Conservation (phyloP, 352 stramenopile genomes). For the Blastocystis sp. region DNA sequence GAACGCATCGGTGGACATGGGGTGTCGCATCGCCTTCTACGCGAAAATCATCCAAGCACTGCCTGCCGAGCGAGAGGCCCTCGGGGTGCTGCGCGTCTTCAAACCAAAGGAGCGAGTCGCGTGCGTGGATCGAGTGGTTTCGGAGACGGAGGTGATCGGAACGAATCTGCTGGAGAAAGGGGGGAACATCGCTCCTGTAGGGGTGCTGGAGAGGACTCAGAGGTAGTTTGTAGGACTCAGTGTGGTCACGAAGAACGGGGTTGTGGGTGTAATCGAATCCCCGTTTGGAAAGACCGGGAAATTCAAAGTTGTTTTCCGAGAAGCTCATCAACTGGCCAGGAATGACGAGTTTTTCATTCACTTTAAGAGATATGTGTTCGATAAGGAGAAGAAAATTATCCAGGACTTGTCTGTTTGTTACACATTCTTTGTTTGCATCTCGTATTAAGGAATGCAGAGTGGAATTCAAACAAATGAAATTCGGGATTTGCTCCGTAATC, state of each 20-base stretch:
- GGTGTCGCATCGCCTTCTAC: constrained; percentile 74
- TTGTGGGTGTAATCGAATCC: constrained; percentile 69
- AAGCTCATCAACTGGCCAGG: constrained; percentile 23
- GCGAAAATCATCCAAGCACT: constrained; percentile 66
- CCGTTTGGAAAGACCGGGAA: constrained; percentile 78
- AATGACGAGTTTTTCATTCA: constrained; percentile 44
- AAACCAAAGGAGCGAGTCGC: constrained; percentile 71
- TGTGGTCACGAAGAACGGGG: constrained; percentile 68
- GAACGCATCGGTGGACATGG: constrained; percentile 71
- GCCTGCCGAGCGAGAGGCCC: constrained; percentile 45
- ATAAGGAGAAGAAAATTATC: constrained; percentile 60
- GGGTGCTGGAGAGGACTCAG: neutral
- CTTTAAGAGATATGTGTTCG: constrained; percentile 57
- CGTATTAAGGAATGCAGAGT: neutral
- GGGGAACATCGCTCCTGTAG: constrained; percentile 67
- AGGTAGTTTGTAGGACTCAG: constrained; percentile 69
- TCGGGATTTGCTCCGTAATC: neutral
- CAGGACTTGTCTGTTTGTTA: neutral
- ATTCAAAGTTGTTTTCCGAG: constrained; percentile 59
- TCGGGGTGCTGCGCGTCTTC: constrained; percentile 69
- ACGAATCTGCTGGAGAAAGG: constrained; percentile 76
- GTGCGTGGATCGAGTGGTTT: constrained; percentile 67
- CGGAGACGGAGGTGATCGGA: constrained; percentile 68
- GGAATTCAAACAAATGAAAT: neutral
- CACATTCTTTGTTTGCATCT: neutral